These are phyloP conservation scores for Ceratobasidium papillatum DNA, from an alignment of 1,284 basidiomycete genomes.

Conservation along the genomic window DNA sequence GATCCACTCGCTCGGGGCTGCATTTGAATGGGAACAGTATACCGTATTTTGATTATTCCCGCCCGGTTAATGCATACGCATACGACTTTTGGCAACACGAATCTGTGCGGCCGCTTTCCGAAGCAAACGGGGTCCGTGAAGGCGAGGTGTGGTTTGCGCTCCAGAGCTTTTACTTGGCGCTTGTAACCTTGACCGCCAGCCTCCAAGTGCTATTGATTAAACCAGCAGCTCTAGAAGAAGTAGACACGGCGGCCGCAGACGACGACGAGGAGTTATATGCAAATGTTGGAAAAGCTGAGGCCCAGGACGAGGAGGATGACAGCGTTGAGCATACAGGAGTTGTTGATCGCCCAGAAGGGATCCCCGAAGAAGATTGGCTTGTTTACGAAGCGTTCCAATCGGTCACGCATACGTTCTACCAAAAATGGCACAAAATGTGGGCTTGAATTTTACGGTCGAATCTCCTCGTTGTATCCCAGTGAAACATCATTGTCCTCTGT, in stretches of 20 bases:
- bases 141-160: constrained; percentile 71
- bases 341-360: constrained; percentile 52
- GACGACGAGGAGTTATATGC: constrained; percentile 46
- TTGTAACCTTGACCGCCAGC: constrained; percentile 59
- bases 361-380: constrained; percentile 62
- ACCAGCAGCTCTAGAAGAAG: background rate
- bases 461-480: no score
- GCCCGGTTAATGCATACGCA: constrained; percentile 67
- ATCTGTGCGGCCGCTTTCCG: constrained; percentile 46
- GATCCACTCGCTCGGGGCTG: constrained; percentile 62
- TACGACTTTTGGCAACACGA: constrained; percentile 72
- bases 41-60: constrained; percentile 62
- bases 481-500: no score
- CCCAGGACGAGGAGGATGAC: constrained; percentile 53
- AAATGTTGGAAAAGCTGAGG: constrained; percentile 50
- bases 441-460: constrained; percentile 55
- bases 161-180: constrained; percentile 63
- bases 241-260: constrained; percentile 46
- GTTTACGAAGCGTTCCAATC: constrained; percentile 62
- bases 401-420: constrained; percentile 61
- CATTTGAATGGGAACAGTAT: constrained; percentile 66
- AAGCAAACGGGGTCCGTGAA: constrained; percentile 64
- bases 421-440: constrained; percentile 63
- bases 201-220: constrained; percentile 58
- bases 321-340: constrained; percentile 49